Conservation (phyloP, 1,139 yeast species). For the Hemisphaericaspora xylofermentans region DNA sequence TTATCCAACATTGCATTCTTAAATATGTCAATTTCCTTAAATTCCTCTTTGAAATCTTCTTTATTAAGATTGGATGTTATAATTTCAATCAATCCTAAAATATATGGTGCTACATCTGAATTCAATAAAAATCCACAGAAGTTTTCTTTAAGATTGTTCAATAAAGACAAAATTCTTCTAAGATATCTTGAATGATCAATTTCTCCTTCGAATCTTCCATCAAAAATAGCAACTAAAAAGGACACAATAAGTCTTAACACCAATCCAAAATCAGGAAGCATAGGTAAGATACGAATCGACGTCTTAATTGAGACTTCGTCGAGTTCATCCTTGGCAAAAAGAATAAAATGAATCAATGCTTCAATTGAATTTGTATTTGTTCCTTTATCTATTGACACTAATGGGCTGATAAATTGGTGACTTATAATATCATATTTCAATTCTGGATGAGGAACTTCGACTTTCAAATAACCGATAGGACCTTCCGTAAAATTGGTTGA, state of each 20-base stretch:
- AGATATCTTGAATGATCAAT: conserved; percentile 28
- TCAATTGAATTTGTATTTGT: conserved; percentile 45
- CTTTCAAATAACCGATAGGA: conserved; percentile 25
- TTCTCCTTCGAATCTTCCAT: conserved; percentile 24
- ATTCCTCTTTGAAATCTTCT: conserved; percentile 10
- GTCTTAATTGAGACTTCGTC: conserved; percentile 34
- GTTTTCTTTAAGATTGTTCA: conserved; percentile 32
- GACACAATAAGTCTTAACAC: conserved; percentile 42
- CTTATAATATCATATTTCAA: conserved; percentile 50
- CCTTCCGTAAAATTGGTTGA: background rate
- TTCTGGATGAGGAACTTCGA: conserved; percentile 63
- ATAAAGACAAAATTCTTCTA: conserved; percentile 39
- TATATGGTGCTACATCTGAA: conserved; percentile 40
- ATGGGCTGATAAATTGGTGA: conserved; percentile 26
- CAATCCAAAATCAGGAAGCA: conserved; percentile 58
- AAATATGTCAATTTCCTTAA: conserved; percentile 18
- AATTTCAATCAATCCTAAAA: conserved; percentile 34
- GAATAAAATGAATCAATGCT: conserved; percentile 69
- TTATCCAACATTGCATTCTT: conserved; percentile 34
- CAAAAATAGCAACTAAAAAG: conserved; percentile 24
- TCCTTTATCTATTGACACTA: conserved; percentile 2
- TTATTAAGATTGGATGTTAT: conserved; percentile 15
- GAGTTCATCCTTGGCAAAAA: conserved; percentile 40
- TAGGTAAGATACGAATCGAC: conserved; percentile 59
- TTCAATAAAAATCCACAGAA: conserved; percentile 42